Percentiles rank a stretch among this genome's conserved stretches.
These are phyloP conservation scores for Debaryomyces castellii DNA, from an alignment of 805 yeast species.

Conservation along the genomic window DNA sequence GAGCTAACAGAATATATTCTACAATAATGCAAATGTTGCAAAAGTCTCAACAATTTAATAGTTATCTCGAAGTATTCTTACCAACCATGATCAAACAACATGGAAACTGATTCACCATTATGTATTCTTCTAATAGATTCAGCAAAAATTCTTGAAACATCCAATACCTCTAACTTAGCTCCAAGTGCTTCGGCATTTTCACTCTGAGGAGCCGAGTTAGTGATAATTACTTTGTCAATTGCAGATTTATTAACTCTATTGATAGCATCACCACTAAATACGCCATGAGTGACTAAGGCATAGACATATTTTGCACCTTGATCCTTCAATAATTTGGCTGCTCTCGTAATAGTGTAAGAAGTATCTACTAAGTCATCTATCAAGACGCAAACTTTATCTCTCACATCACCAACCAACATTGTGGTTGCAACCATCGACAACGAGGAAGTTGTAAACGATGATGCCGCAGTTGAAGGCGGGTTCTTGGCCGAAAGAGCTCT, in stretches of 20 bases:
- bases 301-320: slow-evolving; percentile 88
- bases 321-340: slow-evolving; percentile 87
- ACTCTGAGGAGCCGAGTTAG: slow-evolving; percentile 88
- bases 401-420: slow-evolving; percentile 95
- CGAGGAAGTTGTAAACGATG: slow-evolving; percentile 17
- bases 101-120: slow-evolving; percentile 93
- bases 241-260: slow-evolving; percentile 62
- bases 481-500: slow-evolving; percentile 45
- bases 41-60: background rate
- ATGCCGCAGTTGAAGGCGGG: slow-evolving; percentile 26
- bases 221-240: slow-evolving; percentile 82
- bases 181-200: slow-evolving; percentile 46
- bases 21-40: background rate
- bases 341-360: slow-evolving; percentile 85
- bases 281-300: slow-evolving; percentile 89
- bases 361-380: slow-evolving; percentile 95
- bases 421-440: slow-evolving; percentile 65
- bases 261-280: slow-evolving; percentile 89
- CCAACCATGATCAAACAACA: slow-evolving; percentile 86
- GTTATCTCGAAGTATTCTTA: slow-evolving; percentile 17
- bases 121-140: slow-evolving; percentile 96
- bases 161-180: slow-evolving; percentile 73
- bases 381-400: slow-evolving; percentile 80
- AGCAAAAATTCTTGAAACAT: slow-evolving; percentile 83
- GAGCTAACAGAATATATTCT: background rate